Evolutionary conservation across 495 filamentous ascomycete species (phyloP), one percentile per base, ranked within the genome.

Genomic region (Gamarada debralockiae): DNA sequence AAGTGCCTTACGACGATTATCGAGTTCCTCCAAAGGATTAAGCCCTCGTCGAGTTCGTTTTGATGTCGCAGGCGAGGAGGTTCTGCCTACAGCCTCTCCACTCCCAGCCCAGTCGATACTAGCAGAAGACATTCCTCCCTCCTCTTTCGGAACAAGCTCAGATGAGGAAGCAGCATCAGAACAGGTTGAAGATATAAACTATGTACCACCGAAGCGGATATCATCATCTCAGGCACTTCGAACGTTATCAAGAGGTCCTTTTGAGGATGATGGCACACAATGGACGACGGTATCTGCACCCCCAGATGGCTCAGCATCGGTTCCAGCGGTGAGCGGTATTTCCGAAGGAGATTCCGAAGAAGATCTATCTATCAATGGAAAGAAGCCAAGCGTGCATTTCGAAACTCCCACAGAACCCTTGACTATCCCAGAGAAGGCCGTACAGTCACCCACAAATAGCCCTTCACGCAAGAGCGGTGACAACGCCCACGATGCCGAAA

Each of bases 21-120:
- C 75, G 13, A 66, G 55, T 44, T 71, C 70, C 14, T 62, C 57
- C 18, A 77, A 72, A 33, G 52, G 31, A 38, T 64, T 66, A 38
- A 79, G 77, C 50, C 76, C 76, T 3, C 70, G 76, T 12, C 67
- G 75, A 45, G 77, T 81, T 21, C 75, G 77, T 20, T 81, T 81
- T 46, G 71, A 77, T 22, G 68, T 78, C 24, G 65, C 69, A 54
- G 76, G 75, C 24, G 67, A 71, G 55, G 76, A 79, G 58, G 73
- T 81, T 48, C 65, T 74, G 52, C 73, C 77, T 20, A 75, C 73
- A 22, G 64, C 69, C 33, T 77, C 74, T 24, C 75, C 75, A 36
- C 57, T 56, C 22, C 31, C 52, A 8, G 12, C 38, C 9, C 17
- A 52, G 9, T 40, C 63, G 44, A 45, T 65, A 49, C 58, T 65